Base-by-base conservation (phyloP, 139 green algal genomes). In the Volvox reticuliferus region DNA sequence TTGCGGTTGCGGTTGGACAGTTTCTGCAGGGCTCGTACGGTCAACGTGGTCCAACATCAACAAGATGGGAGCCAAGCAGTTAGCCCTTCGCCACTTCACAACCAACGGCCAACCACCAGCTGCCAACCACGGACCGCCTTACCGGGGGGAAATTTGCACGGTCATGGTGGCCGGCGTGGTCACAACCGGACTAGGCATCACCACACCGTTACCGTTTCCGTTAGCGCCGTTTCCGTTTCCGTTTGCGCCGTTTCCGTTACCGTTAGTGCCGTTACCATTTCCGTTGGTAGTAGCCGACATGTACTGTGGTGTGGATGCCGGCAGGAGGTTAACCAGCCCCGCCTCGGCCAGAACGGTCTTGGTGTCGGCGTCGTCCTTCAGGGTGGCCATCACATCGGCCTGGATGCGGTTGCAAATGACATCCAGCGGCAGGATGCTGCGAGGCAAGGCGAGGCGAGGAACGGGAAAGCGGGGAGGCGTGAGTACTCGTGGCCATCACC, bases 381-480 rank as follows among this genome's bases (percentile, higher is more conserved):
- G 89, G 9, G 89, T 95, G 62, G 78, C 68, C 79, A 93, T 94
- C 17, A 95, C 91, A 36, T 95, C 93, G 16, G 91, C 77, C 86
- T 95, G 87, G 36, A 92, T 91, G 77, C 91, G 85, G 78, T 91
- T 92, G 83, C 90, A 95, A 67, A 94, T 92, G 19, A 91, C 92
- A 16, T 92, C 92, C 55, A 94, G 85, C 14, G 92, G 92, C 67
- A 94, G 83, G 68, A 94, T 94, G 50, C 91, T 93, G 91, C 55
- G 61, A 19, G 33, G 36, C 0, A 16, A 28, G 55, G 79, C 24
- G 28, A 50, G 81, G 81, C n/a, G 79, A 28, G 28, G 28, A 26
- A 24, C 1, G 50, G 79, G 44, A 26, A 36, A 61, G 32, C 18
- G n/a, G 68, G 73, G 26, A 81, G 75, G 75, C n/a, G 75, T 12